Evolutionary conservation across 2,329 filamentous ascomycete species (phyloP).

Genomic region (Coleophoma cylindrospora): DNA sequence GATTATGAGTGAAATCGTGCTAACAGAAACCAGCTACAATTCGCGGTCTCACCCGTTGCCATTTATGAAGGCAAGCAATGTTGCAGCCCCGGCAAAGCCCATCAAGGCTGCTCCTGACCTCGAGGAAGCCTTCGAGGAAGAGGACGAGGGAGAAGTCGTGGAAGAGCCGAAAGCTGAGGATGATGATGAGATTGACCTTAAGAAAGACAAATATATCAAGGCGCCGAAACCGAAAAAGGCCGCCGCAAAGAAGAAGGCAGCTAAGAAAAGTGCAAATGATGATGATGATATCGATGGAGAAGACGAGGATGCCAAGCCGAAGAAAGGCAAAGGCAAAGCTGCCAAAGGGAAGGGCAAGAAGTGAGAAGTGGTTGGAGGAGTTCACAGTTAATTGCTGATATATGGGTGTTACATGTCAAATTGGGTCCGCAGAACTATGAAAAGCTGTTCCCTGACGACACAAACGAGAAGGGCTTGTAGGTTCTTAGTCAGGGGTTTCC

Average conservation of each 20-base stretch:
- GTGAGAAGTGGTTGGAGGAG: background rate
- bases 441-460: no score
- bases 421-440: no score
- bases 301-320: constrained; percentile 18
- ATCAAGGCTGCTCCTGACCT: constrained; percentile 81
- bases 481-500: no score
- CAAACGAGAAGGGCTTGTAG: no score
- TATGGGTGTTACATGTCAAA: no score
- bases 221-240: constrained; percentile 71
- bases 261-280: constrained; percentile 28
- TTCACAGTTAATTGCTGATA: no score
- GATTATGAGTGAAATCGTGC: background rate
- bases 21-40: constrained; percentile 63
- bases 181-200: constrained; percentile 72
- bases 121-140: constrained; percentile 93
- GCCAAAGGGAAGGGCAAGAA: constrained; percentile 22
- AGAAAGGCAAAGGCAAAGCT: constrained; percentile 19
- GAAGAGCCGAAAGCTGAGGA: constrained; percentile 46
- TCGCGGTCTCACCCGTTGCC: constrained; percentile 79
- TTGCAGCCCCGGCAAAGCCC: constrained; percentile 66
- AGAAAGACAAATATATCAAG: constrained; percentile 96
- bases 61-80: constrained; percentile 88
- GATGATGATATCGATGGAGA: constrained; percentile 14
- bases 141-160: constrained; percentile 69
- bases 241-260: constrained; percentile 44